These are phyloP conservation scores for Podospora australis DNA, from an alignment of 495 filamentous ascomycete species.

Conservation along the genomic window DNA sequence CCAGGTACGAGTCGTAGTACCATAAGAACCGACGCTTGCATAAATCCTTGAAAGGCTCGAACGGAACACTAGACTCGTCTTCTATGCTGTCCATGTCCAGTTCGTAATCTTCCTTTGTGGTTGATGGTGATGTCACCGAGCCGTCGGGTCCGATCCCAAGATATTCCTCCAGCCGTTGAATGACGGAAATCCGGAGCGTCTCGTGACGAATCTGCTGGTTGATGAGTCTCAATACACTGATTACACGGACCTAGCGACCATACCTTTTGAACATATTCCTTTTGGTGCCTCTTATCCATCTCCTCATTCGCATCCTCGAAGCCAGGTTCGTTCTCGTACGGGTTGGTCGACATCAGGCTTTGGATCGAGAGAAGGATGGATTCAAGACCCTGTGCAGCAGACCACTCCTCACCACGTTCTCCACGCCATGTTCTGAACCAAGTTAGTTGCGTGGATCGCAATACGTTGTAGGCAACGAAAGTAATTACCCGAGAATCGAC, in stretches of 20 bases:
- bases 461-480: constrained; percentile 2
- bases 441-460: constrained; percentile 19
- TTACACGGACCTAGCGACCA: not conserved
- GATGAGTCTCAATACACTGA: constrained; percentile 6
- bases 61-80: constrained; percentile 47
- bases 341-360: constrained; percentile 87
- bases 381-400: constrained; percentile 88
- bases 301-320: constrained; percentile 68
- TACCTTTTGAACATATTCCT: constrained; percentile 83
- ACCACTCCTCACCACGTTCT: constrained; percentile 87
- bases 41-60: constrained; percentile 81
- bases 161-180: constrained; percentile 76
- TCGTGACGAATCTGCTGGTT: constrained; percentile 76
- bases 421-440: constrained; percentile 83
- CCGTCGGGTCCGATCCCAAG: constrained; percentile 57
- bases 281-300: constrained; percentile 66
- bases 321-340: constrained; percentile 94
- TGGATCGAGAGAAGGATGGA: constrained; percentile 94
- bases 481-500: constrained; percentile 78
- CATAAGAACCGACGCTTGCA: constrained; percentile 91
- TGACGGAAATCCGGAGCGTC: constrained; percentile 77
- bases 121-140: constrained; percentile 25
- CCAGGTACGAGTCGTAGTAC: constrained; percentile 86
- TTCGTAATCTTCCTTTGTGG: constrained; percentile 45
- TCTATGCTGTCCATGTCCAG: constrained; percentile 46